Base-by-base conservation (phyloP, 2,329 filamentous ascomycete species). In the Pseudocercospora pini-densiflorae region DNA sequence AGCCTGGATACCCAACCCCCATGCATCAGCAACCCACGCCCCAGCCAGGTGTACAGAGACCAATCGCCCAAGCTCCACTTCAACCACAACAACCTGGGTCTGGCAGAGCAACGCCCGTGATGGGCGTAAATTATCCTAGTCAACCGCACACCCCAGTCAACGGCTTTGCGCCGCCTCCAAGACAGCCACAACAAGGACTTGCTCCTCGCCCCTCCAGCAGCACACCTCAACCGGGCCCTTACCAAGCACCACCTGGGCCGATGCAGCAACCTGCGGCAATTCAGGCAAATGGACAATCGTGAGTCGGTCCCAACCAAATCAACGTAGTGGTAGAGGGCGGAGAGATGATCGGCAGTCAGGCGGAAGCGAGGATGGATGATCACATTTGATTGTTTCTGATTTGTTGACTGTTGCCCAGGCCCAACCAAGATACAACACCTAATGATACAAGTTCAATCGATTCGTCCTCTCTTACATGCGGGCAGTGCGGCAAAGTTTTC, bases 141-240 rank as follows among this genome's bases (percentile, higher is more conserved):
- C 73, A 76, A 59, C 71, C 74, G 7, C 71, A 72, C 19, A 75
- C 73, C 16, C 71, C 73, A n/a, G 71, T 75, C 61, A 75, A 75
- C 55, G 73, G 73, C n/a, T 71, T 67, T 23, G 61, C 64, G n/a
- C 62, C 67, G 14, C 61, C 62, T 43, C 55, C 55, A 21, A 36
- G 55, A 24, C 63, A 63, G n/a, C 65, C 63, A 19, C 60, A 66
- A 16, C 64, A 61, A 40, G 62, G 62, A 29, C 61, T 70, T n/a
- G 68, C 65, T 5, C 67, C 68, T 8, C 31, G 71, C 21, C 70
- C 70, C 8, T 51, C 67, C 53, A 74, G 70, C 62, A 66, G 64
- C 47, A 75, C 72, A n/a, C 73, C 73, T 59, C 71, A 73, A 61
- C 72, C 72, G n/a, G 31, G 31, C n/a, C 63, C 67, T 16, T 43